Base-by-base conservation (phyloP, 768 basidiomycete genomes). In the Kwoniella newhampshirensis region DNA sequence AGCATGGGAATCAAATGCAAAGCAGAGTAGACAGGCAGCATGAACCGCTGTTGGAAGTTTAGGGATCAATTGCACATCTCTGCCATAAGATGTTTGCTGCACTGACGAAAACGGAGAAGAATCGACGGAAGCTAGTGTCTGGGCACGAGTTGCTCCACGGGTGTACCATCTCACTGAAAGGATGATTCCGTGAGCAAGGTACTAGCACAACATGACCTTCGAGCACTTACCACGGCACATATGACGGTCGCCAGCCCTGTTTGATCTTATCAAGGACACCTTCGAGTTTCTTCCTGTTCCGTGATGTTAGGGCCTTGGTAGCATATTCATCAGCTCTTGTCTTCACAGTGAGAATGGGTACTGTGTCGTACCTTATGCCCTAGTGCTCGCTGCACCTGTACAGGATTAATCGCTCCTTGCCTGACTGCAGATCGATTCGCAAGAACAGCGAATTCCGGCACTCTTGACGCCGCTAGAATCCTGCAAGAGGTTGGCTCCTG, bases 1-100 rank as follows among this genome's bases (percentile, higher is more conserved):
- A 97, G 78, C 44, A 86, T 81, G 1, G 94, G 93, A 26, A 96
- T 83, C 57, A 96, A 82, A 74, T 97, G 94, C 28, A 98, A 77
- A 0, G 90, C 91, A 20, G 89, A 86, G 66, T 98, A 98, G 17
- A 80, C 79, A 46, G 81, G 75, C 1, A 75, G 61, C 62, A 78
- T 78, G 68, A 70, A 78, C n/a, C 75, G 67, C 68, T 68, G 20
- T 12, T 13, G 6, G 45, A 28, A 21, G 25, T 17, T 28, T 17
- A 3, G 12, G 9, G 37, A 13, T 23, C 17, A 21, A 35, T 23
- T 20, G 9, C 3, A 20, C n/a, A n/a, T n/a, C n/a, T n/a, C n/a
- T 32, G 57, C 45, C n/a, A n/a, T n/a, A n/a, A 53, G 35, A 25
- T 23, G 12, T 15, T 42, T 8, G 18, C 7, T 23, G 12, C 78